Conservation (phyloP, 1,139 yeast genomes). For the Suhomyces choctaworum region DNA sequence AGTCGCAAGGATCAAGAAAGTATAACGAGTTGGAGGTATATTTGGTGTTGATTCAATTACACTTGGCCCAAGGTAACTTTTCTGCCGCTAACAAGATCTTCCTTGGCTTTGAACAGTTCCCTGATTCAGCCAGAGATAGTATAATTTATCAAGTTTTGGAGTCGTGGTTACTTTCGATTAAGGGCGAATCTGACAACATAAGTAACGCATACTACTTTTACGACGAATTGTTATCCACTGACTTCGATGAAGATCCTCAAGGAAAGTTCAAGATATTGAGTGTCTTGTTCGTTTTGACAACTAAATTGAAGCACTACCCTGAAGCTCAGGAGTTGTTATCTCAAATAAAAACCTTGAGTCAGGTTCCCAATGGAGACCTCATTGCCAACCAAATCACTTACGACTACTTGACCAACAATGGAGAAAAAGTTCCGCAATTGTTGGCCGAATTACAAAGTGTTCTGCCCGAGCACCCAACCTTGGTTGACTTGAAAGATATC, state of each 20-base stretch:
- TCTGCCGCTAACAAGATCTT: constrained; percentile 39
- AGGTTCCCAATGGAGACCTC: constrained; percentile 46
- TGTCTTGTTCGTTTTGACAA: constrained; percentile 42
- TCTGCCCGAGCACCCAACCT: constrained; percentile 51
- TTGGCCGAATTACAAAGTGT: constrained; percentile 40
- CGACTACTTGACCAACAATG: constrained; percentile 50
- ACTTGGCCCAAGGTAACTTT: constrained; percentile 42
- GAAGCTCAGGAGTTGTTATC: constrained; percentile 48
- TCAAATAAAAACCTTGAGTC: constrained; percentile 40
- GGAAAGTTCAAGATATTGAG: constrained; percentile 41
- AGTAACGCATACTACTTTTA: constrained; percentile 68
- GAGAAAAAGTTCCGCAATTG: constrained; percentile 42
- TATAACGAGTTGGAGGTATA: constrained; percentile 45
- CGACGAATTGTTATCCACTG: constrained; percentile 63
- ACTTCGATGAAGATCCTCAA: constrained; percentile 38
- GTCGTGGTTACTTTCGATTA: constrained; percentile 58
- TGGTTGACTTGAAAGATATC: constrained; percentile 54
- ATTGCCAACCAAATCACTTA: constrained; percentile 59
- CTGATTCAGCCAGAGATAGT: constrained; percentile 54
- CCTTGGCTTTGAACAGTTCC: constrained; percentile 41
- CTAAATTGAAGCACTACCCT: constrained; percentile 48
- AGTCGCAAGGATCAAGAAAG: constrained; percentile 15
- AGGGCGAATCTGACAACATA: constrained; percentile 57
- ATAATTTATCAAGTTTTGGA: constrained; percentile 69
- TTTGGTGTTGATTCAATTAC: constrained; percentile 44